Evolutionary conservation across 2,329 filamentous ascomycete genomes (phyloP), one percentile per base, ranked within the genome.

Genomic region (Daldinia eschscholtzii): DNA sequence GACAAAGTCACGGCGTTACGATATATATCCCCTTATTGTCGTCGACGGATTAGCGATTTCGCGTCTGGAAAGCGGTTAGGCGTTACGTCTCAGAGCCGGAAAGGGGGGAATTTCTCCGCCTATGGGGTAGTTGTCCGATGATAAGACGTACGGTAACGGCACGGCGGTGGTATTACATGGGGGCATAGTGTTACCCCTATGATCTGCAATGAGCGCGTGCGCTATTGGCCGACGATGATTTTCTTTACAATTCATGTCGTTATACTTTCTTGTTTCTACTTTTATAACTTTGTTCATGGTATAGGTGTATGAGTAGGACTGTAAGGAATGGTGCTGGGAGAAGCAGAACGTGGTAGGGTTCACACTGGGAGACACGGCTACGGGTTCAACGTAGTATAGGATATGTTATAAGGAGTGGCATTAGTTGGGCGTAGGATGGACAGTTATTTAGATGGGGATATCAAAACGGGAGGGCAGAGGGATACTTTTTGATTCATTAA

Each of bases 271-370:
- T 55, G 20, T 37, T 37, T 39, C 12, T 15, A 2, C 18, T 15
- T 35, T 15, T 15, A 37, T 23, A 37, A 5, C 1, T 12, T 20
- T 30, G 15, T 30, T 18, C 20, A 39, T 10, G 20, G 26, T n/a
- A 55, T 23, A 9, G 10, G 13, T 55, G 52, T 55, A 55, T 12
- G 52, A 39, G 15, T 55, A 55, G n/a, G 52, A 13, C 15, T 9
- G 5, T 35, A 35, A 9, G 15, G 15, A n/a, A 7, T 12, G 18
- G 33, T 7, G 4, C 4, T 13, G n/a, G 20, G 44, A 18, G 20
- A 28, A 26, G 13, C 33, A 26, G 18, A n/a, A 55, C 30, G 18
- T 23, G 5, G 33, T 55, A 4, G 20, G 20, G 33, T 35, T 26
- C 6, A 35, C 20, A n/a, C 13, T 5, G n/a, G 6, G 52, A 23